Conservation (phyloP, 331 rosid species). For the Quercus lobata region DNA sequence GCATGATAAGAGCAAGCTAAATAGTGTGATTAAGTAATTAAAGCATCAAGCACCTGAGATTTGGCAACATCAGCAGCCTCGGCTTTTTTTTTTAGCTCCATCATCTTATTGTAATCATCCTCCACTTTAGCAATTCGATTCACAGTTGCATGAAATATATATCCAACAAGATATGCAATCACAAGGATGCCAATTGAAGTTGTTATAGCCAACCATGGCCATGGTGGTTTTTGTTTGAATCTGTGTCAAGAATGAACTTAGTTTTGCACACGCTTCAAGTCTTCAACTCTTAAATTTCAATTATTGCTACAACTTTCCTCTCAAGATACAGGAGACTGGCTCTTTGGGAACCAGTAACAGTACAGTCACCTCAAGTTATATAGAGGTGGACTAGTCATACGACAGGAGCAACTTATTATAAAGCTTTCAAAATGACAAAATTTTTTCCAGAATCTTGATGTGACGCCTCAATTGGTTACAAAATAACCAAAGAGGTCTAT, state of each 20-base stretch:
- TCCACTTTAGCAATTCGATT: constrained; percentile 84
- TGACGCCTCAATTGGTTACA: background rate
- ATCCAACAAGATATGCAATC: constrained; percentile 71
- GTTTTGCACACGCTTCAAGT: constrained; percentile 2
- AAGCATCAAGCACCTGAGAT: constrained; percentile 60
- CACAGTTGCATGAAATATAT: constrained; percentile 71
- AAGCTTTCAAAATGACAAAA: background rate
- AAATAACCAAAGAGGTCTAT: background rate
- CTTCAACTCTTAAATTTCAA: background rate
- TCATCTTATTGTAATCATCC: constrained; percentile 67
- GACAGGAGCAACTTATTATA: background rate
- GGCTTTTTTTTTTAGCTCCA: constrained; percentile 77
- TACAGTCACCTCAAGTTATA: background rate
- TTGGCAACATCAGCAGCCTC: constrained; percentile 93
- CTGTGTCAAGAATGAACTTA: constrained; percentile 41
- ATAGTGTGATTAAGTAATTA: constrained; percentile 2
- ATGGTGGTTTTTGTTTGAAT: constrained; percentile 86
- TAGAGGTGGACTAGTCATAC: background rate
- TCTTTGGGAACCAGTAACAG: background rate
- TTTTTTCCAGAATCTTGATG: background rate
- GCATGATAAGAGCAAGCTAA: constrained; percentile 5
- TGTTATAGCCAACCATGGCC: constrained; percentile 74
- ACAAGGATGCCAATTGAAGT: constrained; percentile 66
- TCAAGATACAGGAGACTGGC: background rate
- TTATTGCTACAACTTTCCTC: background rate